phyloP scores from a whole-genome alignment of 2,329 filamentous ascomycete species.

The Aspergillus costaricaensis region DNA sequence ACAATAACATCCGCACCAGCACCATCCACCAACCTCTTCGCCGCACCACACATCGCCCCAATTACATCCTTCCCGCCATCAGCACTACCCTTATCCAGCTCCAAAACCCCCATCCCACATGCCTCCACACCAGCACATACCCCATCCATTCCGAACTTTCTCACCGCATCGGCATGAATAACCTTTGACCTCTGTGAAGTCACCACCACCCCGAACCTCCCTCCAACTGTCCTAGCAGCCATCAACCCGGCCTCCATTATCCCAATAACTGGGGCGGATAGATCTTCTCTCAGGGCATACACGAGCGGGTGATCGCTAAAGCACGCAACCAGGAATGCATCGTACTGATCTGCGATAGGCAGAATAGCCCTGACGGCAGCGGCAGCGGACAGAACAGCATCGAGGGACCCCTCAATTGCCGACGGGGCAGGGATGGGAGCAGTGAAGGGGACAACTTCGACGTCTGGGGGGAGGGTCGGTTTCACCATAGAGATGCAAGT shows the following conservation, averaged over 20 bases:
- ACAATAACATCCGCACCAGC: conserved; percentile 47
- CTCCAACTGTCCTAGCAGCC: conserved; percentile 52
- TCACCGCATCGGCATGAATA: conserved; percentile 44
- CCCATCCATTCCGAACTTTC: conserved; percentile 44
- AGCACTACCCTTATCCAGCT: conserved; percentile 38
- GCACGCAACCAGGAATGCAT: conserved; percentile 54
- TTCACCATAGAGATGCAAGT: conserved; percentile 49
- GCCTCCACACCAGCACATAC: conserved; percentile 49
- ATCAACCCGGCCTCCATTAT: conserved; percentile 57
- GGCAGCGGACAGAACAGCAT: conserved; percentile 54
- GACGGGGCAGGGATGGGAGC: conserved; percentile 51
- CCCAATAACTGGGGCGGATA: conserved; percentile 48
- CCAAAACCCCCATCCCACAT: conserved; percentile 48
- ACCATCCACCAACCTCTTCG: conserved; percentile 39
- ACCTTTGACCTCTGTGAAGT: conserved; percentile 44
- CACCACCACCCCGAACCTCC: conserved; percentile 49
- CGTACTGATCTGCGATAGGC: conserved; percentile 46
- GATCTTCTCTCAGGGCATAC: conserved; percentile 50
- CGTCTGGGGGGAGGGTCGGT: conserved; percentile 49
- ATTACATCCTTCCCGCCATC: conserved; percentile 6
- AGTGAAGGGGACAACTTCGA: conserved; percentile 54
- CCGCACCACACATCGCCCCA: conserved; percentile 40
- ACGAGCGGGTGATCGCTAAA: conserved; percentile 53
- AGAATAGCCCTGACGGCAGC: conserved; percentile 46
- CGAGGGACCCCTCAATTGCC: conserved; percentile 54